Evolutionary conservation across 192 early-diverging fungal genomes (phyloP).

Genomic region (Fimicolochytrium jonesii): DNA sequence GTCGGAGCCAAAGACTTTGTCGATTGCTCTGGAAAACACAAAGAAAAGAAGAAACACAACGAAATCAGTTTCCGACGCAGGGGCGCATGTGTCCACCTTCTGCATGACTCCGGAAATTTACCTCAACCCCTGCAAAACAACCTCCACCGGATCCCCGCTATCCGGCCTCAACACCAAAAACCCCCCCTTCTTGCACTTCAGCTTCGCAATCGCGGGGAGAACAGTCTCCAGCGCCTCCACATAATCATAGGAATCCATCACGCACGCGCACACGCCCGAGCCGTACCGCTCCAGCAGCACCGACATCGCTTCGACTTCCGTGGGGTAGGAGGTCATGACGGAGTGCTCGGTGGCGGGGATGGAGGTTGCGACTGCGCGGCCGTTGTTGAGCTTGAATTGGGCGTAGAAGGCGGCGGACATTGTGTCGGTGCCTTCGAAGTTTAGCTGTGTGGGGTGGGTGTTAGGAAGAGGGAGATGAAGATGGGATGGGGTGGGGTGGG

Average conservation of each 20-base stretch:
- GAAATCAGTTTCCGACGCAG: no score
- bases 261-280: constrained; percentile 71
- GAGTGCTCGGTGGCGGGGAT: constrained; percentile 91
- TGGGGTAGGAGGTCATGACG: constrained; percentile 72
- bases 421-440: constrained; percentile 78
- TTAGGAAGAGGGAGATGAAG: neutral
- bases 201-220: constrained; percentile 60
- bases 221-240: constrained; percentile 65
- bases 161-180: constrained; percentile 81
- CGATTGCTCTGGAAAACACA: constrained; percentile 48
- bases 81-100: no score
- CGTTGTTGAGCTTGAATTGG: constrained; percentile 70
- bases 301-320: constrained; percentile 71
- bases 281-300: constrained; percentile 66
- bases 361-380: constrained; percentile 67
- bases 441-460: constrained; percentile 49
- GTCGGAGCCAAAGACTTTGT: constrained; percentile 65
- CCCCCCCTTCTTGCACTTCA: constrained; percentile 73
- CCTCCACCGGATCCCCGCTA: constrained; percentile 75
- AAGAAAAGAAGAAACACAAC: no score
- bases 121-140: constrained; percentile 68
- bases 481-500: neutral
- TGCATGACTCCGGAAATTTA: no score
- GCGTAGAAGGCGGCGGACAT: constrained; percentile 74
- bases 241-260: constrained; percentile 92